Conservation (phyloP, 257 asterid genomes). For the Solanum chilense region DNA sequence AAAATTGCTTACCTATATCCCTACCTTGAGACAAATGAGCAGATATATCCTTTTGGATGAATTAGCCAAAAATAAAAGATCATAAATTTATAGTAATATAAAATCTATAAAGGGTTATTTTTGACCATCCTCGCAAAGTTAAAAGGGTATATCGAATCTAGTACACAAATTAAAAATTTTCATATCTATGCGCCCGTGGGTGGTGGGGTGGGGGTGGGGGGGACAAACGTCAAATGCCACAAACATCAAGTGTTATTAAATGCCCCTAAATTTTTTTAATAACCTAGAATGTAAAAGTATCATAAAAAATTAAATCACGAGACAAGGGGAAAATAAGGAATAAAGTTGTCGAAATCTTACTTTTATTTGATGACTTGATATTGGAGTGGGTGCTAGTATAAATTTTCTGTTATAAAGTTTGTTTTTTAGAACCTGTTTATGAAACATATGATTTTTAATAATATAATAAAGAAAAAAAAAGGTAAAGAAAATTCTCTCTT, state of each 20-base stretch:
- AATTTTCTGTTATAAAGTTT: too few species aligned
- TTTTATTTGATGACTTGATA: too few species aligned
- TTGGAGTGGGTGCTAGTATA: too few species aligned
- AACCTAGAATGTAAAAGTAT: too few species aligned
- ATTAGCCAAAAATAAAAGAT: too few species aligned
- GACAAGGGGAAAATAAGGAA: rapidly evolving
- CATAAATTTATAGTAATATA: not conserved
- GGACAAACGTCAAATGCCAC: not conserved
- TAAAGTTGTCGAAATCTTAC: not conserved
- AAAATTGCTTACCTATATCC: not conserved
- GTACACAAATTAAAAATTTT: not conserved
- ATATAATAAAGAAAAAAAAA: too few species aligned
- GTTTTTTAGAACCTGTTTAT: too few species aligned
- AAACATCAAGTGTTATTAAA: not conserved
- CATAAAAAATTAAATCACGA: not conserved
- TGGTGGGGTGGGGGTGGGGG: rapidly evolving
- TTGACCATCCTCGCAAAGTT: not conserved
- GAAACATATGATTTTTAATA: too few species aligned
- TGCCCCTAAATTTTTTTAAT: not conserved
- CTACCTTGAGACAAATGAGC: not conserved
- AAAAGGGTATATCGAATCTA: not conserved
- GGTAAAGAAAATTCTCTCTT: too few species aligned
- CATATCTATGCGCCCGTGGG: too few species aligned
- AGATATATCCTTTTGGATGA: too few species aligned
- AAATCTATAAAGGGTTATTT: too few species aligned